Percentiles rank a stretch among this genome's conserved stretches.
phyloP scores from a whole-genome alignment of 2,329 filamentous ascomycete species.

The Calonectria honghensis region DNA sequence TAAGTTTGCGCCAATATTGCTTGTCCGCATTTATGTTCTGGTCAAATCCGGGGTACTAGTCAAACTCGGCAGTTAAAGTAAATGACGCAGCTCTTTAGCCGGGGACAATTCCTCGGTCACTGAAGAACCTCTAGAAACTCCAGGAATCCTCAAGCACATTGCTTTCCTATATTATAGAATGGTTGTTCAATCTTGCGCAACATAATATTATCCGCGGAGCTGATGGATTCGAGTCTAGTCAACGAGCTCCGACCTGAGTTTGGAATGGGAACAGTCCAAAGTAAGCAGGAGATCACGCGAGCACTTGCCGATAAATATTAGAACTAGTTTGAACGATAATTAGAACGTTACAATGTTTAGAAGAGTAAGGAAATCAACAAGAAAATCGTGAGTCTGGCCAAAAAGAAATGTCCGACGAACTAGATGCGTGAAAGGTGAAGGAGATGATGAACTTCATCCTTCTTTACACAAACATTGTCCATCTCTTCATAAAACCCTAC shows the following conservation, averaged over 20 bases:
- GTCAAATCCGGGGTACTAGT: background rate
- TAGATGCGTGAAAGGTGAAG: background rate
- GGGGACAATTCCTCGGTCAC: background rate
- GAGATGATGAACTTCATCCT: background rate
- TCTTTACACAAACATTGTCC: background rate
- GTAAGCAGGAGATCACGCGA: background rate
- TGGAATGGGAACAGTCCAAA: background rate
- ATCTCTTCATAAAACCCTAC: background rate
- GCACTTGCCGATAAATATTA: background rate
- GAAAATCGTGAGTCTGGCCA: background rate
- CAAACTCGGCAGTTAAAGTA: background rate
- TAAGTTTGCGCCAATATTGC: background rate
- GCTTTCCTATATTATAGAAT: too few species aligned
- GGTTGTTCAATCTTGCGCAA: too few species aligned
- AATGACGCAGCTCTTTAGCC: too few species aligned
- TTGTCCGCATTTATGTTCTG: background rate
- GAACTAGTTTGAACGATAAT: background rate
- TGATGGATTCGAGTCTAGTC: too few species aligned
- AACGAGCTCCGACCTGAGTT: too few species aligned
- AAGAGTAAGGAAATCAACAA: background rate
- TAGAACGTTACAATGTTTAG: background rate
- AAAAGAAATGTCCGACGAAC: background rate
- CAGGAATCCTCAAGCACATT: background rate
- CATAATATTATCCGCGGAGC: too few species aligned
- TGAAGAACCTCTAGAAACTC: background rate